Base-by-base conservation (phyloP, 2,329 filamentous ascomycete species). In the Trichoderma koningiopsis region DNA sequence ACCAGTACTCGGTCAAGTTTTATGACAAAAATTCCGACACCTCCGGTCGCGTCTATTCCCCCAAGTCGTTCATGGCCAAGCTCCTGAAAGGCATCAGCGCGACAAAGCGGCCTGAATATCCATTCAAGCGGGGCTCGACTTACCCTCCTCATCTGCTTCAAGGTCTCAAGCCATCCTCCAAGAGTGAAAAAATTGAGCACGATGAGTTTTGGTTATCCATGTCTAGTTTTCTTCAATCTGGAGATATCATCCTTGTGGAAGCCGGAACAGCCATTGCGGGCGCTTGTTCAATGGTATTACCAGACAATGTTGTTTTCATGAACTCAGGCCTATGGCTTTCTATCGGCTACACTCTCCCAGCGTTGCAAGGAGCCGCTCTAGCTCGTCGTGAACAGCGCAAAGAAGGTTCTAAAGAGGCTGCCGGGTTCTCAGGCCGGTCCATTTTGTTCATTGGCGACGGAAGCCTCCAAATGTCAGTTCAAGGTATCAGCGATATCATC, bases 401-500 rank as follows among this genome's bases (percentile, higher is more conserved):
- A 3, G 65, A 53, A 5, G 65, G 57, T 13, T 33, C 14, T 10
- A 40, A 24, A 8, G 43, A 68, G 22, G 65, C 33, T 5, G 22
- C 27, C 8, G 47, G 43, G 16, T 43, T 27, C 24, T 61, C 65
- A 19, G 74, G 77, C 7, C 76, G 77, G 16, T 86, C 87, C 0
- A 81, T 89, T 11, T 77, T 90, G 1, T 82, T 88, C 70, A 88
- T 88, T 40, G 88, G 88, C 5, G 88, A 90, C 64, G 89, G 89
- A 4, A 89, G 87, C 71, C 84, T 91, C 70, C 86, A 90, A 72
- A 86, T 91, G 79, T 91, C 89, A 0, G 88, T 84, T 0, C 89
- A 92, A 75, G 89, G 91, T 72, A 79, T 92, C 4, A 85, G 86
- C 13, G 89, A 87, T 2, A 90, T 91, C 73, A 87, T 91, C 72